phyloP scores from a whole-genome alignment of 345 rosid genomes.

The Psidium guajava region DNA sequence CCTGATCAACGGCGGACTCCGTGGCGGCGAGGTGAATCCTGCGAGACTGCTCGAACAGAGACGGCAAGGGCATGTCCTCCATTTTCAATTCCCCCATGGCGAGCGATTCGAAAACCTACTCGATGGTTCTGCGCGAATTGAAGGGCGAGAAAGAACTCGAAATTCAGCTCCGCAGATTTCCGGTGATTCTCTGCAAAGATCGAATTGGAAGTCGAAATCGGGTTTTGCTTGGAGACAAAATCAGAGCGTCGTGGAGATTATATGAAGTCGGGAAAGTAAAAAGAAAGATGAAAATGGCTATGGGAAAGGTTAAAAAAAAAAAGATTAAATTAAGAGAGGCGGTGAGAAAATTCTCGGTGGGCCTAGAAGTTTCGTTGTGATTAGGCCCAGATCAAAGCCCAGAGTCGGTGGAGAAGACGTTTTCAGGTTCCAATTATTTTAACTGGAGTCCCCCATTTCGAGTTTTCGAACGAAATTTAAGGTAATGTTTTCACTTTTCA shows the following conservation, averaged over 20 bases:
- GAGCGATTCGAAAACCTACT: neutral
- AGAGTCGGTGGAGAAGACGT: neutral
- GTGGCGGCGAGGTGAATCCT: slow-evolving; percentile 55
- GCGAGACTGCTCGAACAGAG: slow-evolving; percentile 67
- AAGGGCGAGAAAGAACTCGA: neutral
- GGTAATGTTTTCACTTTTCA: neutral
- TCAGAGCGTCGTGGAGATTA: neutral
- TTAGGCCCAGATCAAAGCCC: neutral
- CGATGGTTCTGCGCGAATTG: neutral
- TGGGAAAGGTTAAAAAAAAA: neutral
- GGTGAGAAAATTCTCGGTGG: neutral
- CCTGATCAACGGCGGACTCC: slow-evolving; percentile 63
- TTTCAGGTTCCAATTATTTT: no score
- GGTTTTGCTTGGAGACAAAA: neutral
- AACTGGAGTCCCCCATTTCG: no score
- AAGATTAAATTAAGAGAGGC: neutral
- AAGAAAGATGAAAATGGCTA: neutral
- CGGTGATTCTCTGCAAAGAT: neutral
- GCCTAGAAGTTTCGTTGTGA: neutral
- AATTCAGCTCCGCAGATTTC: neutral
- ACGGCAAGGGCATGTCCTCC: slow-evolving; percentile 62
- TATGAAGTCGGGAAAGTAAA: neutral
- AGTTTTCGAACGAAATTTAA: no score
- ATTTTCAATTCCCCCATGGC: slow-evolving; percentile 29
- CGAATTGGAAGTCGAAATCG: neutral